Conservation (phyloP, 176 grass and related monocot genomes). For the Triticum monococcum region DNA sequence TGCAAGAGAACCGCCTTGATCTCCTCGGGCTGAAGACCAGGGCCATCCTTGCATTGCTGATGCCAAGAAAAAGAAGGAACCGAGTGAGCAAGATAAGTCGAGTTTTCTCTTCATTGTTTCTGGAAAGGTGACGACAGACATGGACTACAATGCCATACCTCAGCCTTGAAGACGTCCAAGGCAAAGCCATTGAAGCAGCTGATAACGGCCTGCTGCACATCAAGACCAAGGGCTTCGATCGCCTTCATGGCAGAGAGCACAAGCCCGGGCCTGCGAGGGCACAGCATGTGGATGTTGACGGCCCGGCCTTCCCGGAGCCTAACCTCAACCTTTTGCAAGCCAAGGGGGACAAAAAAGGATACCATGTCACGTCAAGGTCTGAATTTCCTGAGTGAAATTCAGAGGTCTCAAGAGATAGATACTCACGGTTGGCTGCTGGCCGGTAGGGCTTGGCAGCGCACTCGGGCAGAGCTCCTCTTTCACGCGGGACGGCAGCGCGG, state of each 20-base stretch:
- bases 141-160: slow-evolving; percentile 68
- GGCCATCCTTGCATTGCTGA: slow-evolving; percentile 89
- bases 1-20: slow-evolving; percentile 91
- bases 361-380: neutral
- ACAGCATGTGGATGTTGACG: slow-evolving; percentile 96
- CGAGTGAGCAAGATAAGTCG: neutral
- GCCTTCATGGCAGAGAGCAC: slow-evolving; percentile 82
- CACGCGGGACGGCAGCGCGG: slow-evolving; percentile 57
- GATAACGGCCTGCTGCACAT: slow-evolving; percentile 90
- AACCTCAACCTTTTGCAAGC: slow-evolving; percentile 76
- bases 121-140: neutral
- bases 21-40: slow-evolving; percentile 70
- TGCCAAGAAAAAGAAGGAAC: neutral
- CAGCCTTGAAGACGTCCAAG: slow-evolving; percentile 86
- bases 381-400: no score
- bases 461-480: slow-evolving; percentile 79
- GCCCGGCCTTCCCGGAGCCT: slow-evolving; percentile 78
- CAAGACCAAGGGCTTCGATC: slow-evolving; percentile 84
- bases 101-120: neutral
- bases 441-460: slow-evolving; percentile 70
- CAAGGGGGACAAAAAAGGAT: neutral
- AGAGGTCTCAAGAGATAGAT: neutral
- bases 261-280: slow-evolving; percentile 79
- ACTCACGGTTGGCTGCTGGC: slow-evolving; percentile 4
- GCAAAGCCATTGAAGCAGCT: slow-evolving; percentile 99